Evolutionary conservation across 2,329 filamentous ascomycete genomes (phyloP), one percentile per base, ranked within the genome.

Genomic region (Colletotrichum liaoningense): DNA sequence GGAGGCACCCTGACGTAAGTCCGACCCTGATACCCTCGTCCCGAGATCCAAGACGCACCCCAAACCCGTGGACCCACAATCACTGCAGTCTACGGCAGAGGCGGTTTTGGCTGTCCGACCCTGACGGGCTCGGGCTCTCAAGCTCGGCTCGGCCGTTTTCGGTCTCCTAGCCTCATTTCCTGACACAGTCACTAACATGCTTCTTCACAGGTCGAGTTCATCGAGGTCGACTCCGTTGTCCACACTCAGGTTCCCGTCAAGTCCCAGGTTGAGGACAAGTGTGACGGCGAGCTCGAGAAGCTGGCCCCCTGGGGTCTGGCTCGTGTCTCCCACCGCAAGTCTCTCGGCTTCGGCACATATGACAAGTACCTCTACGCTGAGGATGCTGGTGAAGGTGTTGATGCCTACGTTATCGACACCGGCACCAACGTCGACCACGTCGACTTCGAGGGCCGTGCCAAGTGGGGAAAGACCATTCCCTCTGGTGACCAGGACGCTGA

Each of bases 361-460:
- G 98, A 98, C 91, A 98, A 98, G 88, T 99, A 99, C 88, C 90
- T 98, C 49, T 99, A 97, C 84, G 90, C 95, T 70, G 89, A 90
- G 69, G 93, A 97, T 67, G 96, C 94, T 81, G 97, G 97, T 83
- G 95, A 98, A 88, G 97, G 97, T 83, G 97, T 99, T 78, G 97
- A 99, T 85, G 97, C 97, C 81, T 99, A 99, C 82, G 94, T 99
- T 77, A 98, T 99, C 81, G 97, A 99, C 87, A 99, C 97, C 69
- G 97, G 97, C 80, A 97, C 94, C 89, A 98, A 98, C 88, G 84
- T 88, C 78, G 91, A 96, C 62, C 97, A 99, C 87, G 95, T 97
- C 78, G 97, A 99, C 86, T 99, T 99, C 77, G 96, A 97, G 86
- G 97, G 94, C 75, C 95, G 97, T 84, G 97, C 97, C 79, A 88